phyloP scores from a whole-genome alignment of 495 filamentous ascomycete genomes.

The Penicillium paradoxum region DNA sequence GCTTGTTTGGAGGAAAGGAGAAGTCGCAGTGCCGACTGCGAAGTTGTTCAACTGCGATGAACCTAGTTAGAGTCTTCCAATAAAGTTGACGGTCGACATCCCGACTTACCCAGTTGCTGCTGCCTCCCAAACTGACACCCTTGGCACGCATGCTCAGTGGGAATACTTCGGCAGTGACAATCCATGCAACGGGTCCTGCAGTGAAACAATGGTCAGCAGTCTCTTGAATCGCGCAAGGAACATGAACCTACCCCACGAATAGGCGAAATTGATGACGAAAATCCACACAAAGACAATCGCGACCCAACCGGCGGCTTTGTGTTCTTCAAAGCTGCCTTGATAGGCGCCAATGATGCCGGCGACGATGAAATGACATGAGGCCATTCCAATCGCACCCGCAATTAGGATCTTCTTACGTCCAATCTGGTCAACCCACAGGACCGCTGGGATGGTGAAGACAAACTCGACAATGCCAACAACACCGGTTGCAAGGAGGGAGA shows the following conservation, averaged over 20 bases:
- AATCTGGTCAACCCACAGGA: slow-evolving; percentile 68
- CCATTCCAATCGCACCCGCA: slow-evolving; percentile 69
- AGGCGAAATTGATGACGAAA: slow-evolving; percentile 42
- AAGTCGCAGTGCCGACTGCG: slow-evolving; percentile 37
- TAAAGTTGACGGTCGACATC: neutral
- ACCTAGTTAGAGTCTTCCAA: slow-evolving; percentile 3
- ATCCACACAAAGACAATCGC: slow-evolving; percentile 43
- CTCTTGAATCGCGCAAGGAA: neutral
- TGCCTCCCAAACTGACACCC: slow-evolving; percentile 39
- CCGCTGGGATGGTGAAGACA: slow-evolving; percentile 62
- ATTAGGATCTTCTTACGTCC: slow-evolving; percentile 74
- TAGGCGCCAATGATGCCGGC: slow-evolving; percentile 38
- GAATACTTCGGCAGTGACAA: slow-evolving; percentile 43
- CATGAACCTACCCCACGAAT: slow-evolving; percentile 34
- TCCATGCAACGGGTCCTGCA: slow-evolving; percentile 40
- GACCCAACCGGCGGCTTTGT: slow-evolving; percentile 36
- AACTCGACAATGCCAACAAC: slow-evolving; percentile 75
- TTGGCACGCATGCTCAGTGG: slow-evolving; percentile 42
- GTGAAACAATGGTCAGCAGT: slow-evolving; percentile 2
- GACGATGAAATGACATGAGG: slow-evolving; percentile 48
- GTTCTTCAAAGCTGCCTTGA: slow-evolving; percentile 22
- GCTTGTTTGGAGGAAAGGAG: slow-evolving; percentile 30
- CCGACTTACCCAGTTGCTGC: slow-evolving; percentile 38
- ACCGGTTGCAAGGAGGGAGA: slow-evolving; percentile 64
- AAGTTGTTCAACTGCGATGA: slow-evolving; percentile 51